Base-by-base conservation (phyloP, 2,329 filamentous ascomycete genomes). In the Colletotrichum karsti region DNA sequence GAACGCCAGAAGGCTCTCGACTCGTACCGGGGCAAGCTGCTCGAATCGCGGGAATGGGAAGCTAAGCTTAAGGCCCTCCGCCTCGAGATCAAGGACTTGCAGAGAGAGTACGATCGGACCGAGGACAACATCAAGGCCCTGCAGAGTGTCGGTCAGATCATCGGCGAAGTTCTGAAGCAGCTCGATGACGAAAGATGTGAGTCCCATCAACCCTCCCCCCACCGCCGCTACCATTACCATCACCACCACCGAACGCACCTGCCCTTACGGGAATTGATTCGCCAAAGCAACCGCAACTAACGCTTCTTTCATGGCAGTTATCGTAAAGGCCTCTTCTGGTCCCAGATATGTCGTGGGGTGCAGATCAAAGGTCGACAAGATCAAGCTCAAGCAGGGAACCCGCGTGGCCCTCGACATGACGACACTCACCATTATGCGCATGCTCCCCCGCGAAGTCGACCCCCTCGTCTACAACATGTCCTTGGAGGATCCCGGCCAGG, bases 381-480 rank as follows among this genome's bases (percentile, higher is more conserved):
- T 87, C 70, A 98, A 98, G 87, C 85, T 99, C 79, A 99, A 98
- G 88, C 96, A 99, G 83, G 97, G 97, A 75, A 98, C 95, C 28
- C 93, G 96, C 77, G 96, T 99, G 62, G 95, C 96, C 35, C 91
- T 99, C 68, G 96, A 99, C 78, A 99, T 99, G 96, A 99, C 96
- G 57, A 99, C 96, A 20, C 92, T 99, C 74, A 99, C 96, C 69
- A 99, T 99, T 82, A 99, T 99, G 96, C 93, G 96, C 77, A 99
- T 99, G 96, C 88, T 99, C 51, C 97, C 96, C 68, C 92, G 96
- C 80, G 96, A 99, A 85, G 97, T 99, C 78, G 96, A 99, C 78
- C 96, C 96, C 20, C 87, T 99, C 73, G 96, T 99, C 74, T 99
- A 99, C 89, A 99, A 99, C 87, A 99, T 99, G 96, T 99, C 96